Percentiles rank a stretch among this genome's conserved stretches.
Conservation (phyloP, 208 protist genomes). For the Wallacemonas sp. region DNA sequence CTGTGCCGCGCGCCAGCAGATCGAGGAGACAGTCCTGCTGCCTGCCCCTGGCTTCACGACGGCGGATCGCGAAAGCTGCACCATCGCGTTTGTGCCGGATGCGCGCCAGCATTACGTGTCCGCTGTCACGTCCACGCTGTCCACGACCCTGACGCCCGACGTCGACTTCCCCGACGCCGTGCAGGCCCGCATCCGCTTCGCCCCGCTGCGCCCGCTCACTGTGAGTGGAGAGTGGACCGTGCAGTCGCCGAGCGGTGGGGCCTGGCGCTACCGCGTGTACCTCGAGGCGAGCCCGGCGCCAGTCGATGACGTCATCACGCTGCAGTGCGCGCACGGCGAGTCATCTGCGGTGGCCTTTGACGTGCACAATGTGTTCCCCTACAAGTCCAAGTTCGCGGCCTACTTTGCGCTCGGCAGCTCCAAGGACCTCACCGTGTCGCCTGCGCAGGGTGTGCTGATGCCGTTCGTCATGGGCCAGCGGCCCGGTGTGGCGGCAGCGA, state of each 20-base stretch:
- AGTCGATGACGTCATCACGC: slow-evolving; percentile 82
- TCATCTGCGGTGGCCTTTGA: slow-evolving; percentile 70
- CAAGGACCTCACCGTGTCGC: slow-evolving; percentile 74
- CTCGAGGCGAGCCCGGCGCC: slow-evolving; percentile 79
- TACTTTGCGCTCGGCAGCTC: slow-evolving; percentile 90
- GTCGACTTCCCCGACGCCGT: slow-evolving; percentile 34
- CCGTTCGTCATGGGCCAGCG: slow-evolving; percentile 68
- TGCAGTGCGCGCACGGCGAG: slow-evolving; percentile 60
- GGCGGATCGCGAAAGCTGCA: slow-evolving; percentile 26
- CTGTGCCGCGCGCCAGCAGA: slow-evolving; percentile 57
- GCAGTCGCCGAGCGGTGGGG: slow-evolving; percentile 49
- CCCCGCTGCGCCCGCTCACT: slow-evolving; percentile 78
- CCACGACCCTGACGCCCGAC: slow-evolving; percentile 32
- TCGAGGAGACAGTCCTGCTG: slow-evolving; percentile 49
- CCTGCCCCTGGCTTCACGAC: slow-evolving; percentile 44
- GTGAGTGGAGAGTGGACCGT: slow-evolving; percentile 71
- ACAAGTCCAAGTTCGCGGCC: slow-evolving; percentile 76
- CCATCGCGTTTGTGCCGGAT: slow-evolving; percentile 46
- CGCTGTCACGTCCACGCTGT: slow-evolving; percentile 36
- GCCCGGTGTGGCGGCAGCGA: slow-evolving; percentile 28
- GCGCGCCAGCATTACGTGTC: slow-evolving; percentile 44
- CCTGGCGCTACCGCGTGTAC: slow-evolving; percentile 79
- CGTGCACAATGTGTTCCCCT: slow-evolving; percentile 88
- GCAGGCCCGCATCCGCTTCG: slow-evolving; percentile 59
- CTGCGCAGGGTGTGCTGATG: slow-evolving; percentile 71